These are phyloP conservation scores for Emydomyces testavorans DNA, from an alignment of 2,329 filamentous ascomycete species.

Conservation along the genomic window DNA sequence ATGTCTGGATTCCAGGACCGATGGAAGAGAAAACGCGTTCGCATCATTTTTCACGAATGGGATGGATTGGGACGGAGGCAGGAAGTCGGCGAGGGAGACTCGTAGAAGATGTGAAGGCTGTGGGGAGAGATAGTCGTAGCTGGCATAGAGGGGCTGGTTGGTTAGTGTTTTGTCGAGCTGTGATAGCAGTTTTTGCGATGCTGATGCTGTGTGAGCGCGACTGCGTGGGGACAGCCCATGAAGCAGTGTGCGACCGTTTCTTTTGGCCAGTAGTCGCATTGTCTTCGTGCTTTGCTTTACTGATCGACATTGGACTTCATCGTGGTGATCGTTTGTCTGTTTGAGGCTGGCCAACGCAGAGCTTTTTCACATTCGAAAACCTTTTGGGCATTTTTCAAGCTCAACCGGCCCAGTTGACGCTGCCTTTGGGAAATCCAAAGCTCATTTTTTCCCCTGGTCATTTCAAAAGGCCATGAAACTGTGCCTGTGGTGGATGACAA, in stretches of 20 bases:
- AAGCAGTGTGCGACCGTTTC: not conserved
- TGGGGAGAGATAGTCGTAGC: conserved; percentile 48
- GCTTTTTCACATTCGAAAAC: not conserved
- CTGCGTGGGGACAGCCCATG: not conserved
- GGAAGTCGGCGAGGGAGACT: conserved; percentile 47
- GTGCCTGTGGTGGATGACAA: not conserved
- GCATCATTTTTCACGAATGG: conserved; percentile 20
- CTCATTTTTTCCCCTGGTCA: not conserved
- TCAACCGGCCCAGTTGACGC: not conserved
- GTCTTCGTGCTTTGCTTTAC: not conserved
- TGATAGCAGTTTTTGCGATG: not conserved
- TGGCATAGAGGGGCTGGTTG: conserved; percentile 38
- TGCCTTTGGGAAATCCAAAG: not conserved
- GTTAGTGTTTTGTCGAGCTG: conserved; percentile 28
- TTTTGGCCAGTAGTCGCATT: conserved; percentile 1
- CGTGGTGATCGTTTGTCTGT: not conserved
- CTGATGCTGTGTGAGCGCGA: not conserved
- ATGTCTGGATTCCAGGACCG: conserved; percentile 21
- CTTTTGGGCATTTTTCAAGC: not conserved
- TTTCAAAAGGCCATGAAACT: not conserved
- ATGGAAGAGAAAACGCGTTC: conserved; percentile 24
- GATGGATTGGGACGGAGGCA: conserved; percentile 29
- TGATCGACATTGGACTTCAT: not conserved
- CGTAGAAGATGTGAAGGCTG: conserved; percentile 55
- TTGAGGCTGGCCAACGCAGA: not conserved